Conservation (phyloP, 352 stramenopile species). For the Globisporangium alternatum region DNA sequence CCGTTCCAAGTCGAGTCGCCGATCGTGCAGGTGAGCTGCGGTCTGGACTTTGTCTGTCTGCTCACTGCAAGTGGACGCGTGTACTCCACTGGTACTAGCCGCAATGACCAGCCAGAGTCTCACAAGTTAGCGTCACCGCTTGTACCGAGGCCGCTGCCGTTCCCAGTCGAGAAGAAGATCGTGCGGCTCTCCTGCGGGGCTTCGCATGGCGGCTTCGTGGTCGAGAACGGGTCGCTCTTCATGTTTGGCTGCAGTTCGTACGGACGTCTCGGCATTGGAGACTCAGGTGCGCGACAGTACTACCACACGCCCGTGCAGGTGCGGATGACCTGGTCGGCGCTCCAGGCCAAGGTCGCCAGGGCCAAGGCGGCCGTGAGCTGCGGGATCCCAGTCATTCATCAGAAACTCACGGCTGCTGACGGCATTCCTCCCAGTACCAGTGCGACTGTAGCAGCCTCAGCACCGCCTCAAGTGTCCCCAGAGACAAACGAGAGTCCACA, state of each 20-base stretch:
- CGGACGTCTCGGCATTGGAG: conserved; percentile 45
- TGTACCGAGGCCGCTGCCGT: conserved; percentile 23
- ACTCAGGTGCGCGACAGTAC: conserved; percentile 10
- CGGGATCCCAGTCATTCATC: conserved; percentile 10
- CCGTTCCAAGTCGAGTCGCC: conserved; percentile 36
- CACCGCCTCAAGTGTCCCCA: background rate
- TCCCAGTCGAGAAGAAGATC: conserved; percentile 30
- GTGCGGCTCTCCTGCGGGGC: conserved; percentile 48
- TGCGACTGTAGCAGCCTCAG: background rate
- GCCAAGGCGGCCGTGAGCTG: background rate
- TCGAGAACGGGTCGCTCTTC: conserved; percentile 53
- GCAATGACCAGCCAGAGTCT: conserved; percentile 4
- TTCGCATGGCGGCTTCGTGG: conserved; percentile 53
- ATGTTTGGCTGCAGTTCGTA: conserved; percentile 73
- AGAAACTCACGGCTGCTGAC: background rate
- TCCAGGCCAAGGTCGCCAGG: conserved; percentile 19
- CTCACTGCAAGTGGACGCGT: conserved; percentile 42
- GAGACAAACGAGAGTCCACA: background rate
- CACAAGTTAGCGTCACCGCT: background rate
- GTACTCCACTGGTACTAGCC: conserved; percentile 26
- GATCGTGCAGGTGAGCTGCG: conserved; percentile 44
- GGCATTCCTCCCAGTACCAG: background rate
- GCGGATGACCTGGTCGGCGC: conserved; percentile 35
- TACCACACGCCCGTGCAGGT: conserved; percentile 27
- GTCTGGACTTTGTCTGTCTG: conserved; percentile 47